Percentiles rank a stretch among this genome's conserved stretches.
These are phyloP conservation scores for Mayamaea pseudoterrestris DNA, from an alignment of 108 stramenopile genomes.

Conservation along the genomic window DNA sequence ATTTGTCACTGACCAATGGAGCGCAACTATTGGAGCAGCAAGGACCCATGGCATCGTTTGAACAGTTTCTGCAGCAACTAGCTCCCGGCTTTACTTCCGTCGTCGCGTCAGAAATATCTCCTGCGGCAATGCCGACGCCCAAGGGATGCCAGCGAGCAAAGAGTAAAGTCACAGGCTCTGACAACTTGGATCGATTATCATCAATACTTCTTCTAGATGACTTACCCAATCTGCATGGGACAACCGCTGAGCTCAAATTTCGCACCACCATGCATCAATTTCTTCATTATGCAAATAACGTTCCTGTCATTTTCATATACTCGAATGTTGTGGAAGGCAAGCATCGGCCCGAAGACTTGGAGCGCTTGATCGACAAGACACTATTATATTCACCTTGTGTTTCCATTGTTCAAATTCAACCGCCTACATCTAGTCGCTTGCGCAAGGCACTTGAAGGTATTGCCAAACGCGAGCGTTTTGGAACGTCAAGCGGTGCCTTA, in stretches of 20 bases:
- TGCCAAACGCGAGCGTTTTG: background rate
- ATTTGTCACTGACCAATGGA: no score
- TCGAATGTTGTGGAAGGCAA: slow-evolving; percentile 73
- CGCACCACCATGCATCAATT: slow-evolving; percentile 51
- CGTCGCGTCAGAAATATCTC: background rate
- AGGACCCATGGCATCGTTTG: slow-evolving; percentile 48
- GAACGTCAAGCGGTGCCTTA: slow-evolving; percentile 14
- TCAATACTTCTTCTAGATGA: slow-evolving; percentile 63
- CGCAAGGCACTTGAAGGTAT: slow-evolving; percentile 48
- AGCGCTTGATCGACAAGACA: slow-evolving; percentile 36
- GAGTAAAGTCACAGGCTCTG: slow-evolving; percentile 6
- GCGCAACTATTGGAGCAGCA: slow-evolving; percentile 13
- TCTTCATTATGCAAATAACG: slow-evolving; percentile 27
- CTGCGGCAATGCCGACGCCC: background rate
- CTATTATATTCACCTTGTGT: slow-evolving; percentile 29
- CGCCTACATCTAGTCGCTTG: slow-evolving; percentile 66
- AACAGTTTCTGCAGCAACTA: slow-evolving; percentile 46
- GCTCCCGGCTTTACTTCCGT: slow-evolving; percentile 41
- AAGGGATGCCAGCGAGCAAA: background rate
- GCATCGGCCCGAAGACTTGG: slow-evolving; percentile 65
- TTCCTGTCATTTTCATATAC: slow-evolving; percentile 61
- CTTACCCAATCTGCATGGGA: slow-evolving; percentile 50
- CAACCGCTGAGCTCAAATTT: slow-evolving; percentile 36
- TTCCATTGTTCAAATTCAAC: slow-evolving; percentile 49
- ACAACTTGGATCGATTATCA: no score